Evolutionary conservation across 257 asterid species (phyloP).

Genomic region (Eustoma russellianum): DNA sequence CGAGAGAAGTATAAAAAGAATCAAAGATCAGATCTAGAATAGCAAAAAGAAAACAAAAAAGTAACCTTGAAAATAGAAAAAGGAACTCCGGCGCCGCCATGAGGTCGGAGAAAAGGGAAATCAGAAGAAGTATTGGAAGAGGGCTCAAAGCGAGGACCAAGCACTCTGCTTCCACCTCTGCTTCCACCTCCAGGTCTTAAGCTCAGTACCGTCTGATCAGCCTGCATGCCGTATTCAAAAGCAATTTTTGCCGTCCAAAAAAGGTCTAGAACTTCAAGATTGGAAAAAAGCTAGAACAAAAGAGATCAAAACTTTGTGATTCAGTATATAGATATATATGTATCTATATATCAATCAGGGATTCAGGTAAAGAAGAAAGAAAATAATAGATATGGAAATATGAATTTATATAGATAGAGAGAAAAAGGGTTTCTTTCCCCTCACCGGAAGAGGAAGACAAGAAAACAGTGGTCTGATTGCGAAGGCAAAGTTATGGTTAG

Average conservation of each 20-base stretch:
- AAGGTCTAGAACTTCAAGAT: conserved; percentile 11
- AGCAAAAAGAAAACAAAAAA: conserved; percentile 11
- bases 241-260: conserved; percentile 22
- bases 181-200: conserved; percentile 52
- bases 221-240: conserved; percentile 34
- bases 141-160: conserved; percentile 36
- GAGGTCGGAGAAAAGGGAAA: conserved; percentile 23
- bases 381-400: too few species aligned
- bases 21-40: conserved; percentile 12
- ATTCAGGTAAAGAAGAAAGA: too few species aligned
- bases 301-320: too few species aligned
- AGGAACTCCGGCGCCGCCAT: conserved; percentile 21
- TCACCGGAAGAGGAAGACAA: too few species aligned
- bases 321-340: too few species aligned
- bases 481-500: too few species aligned
- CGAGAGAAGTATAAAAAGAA: background rate
- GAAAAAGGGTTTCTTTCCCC: too few species aligned
- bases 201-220: conserved; percentile 44
- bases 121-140: conserved; percentile 20
- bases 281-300: too few species aligned
- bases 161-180: conserved; percentile 29
- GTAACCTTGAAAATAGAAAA: conserved; percentile 7
- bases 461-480: too few species aligned
- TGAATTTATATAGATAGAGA: too few species aligned
- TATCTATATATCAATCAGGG: too few species aligned